Percentiles rank a stretch among this genome's conserved stretches.
phyloP scores from a whole-genome alignment of 192 early-diverging fungal species.

The Rhizoclosmatium globosum region DNA sequence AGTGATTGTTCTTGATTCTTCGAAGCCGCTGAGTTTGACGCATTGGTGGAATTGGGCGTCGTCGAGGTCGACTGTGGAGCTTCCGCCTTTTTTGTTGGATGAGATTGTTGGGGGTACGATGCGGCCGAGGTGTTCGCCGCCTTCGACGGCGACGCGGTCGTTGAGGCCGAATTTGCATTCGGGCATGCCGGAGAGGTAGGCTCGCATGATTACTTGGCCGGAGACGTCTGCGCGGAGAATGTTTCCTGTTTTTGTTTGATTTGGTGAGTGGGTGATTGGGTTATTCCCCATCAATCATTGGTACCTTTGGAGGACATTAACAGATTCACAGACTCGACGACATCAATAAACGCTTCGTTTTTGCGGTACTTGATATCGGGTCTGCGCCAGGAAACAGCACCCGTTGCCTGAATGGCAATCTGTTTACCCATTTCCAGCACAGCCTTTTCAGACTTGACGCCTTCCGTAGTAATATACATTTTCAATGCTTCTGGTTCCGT shows the following conservation, averaged over 20 bases:
- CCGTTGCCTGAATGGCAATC: slow-evolving; percentile 96
- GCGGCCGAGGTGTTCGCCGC: slow-evolving; percentile 55
- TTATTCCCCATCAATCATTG: not conserved
- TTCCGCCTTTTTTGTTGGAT: slow-evolving; percentile 25
- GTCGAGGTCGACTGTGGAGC: slow-evolving; percentile 83
- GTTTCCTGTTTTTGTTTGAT: slow-evolving; percentile 52
- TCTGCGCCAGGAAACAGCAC: slow-evolving; percentile 91
- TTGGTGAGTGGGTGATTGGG: not conserved
- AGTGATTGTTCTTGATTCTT: slow-evolving; percentile 91
- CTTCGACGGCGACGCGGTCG: slow-evolving; percentile 88
- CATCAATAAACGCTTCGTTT: slow-evolving; percentile 98
- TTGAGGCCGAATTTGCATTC: slow-evolving; percentile 98
- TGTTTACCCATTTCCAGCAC: slow-evolving; percentile 53
- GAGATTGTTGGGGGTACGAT: slow-evolving; percentile 33
- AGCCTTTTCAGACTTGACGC: slow-evolving; percentile 79
- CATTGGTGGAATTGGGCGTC: slow-evolving; percentile 99
- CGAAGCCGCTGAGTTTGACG: slow-evolving; percentile 92
- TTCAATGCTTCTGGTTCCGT: slow-evolving; percentile 66
- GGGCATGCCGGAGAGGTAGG: slow-evolving; percentile 95
- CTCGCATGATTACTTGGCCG: slow-evolving; percentile 91
- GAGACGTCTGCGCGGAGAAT: slow-evolving; percentile 88
- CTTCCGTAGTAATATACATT: slow-evolving; percentile 95
- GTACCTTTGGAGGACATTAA: slow-evolving; percentile 79
- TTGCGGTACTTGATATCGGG: slow-evolving; percentile 96
- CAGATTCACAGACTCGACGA: slow-evolving; percentile 97